Evolutionary conservation across 2,329 filamentous ascomycete genomes (phyloP), one percentile per base, ranked within the genome.

Genomic region (Diplodia corticola): DNA sequence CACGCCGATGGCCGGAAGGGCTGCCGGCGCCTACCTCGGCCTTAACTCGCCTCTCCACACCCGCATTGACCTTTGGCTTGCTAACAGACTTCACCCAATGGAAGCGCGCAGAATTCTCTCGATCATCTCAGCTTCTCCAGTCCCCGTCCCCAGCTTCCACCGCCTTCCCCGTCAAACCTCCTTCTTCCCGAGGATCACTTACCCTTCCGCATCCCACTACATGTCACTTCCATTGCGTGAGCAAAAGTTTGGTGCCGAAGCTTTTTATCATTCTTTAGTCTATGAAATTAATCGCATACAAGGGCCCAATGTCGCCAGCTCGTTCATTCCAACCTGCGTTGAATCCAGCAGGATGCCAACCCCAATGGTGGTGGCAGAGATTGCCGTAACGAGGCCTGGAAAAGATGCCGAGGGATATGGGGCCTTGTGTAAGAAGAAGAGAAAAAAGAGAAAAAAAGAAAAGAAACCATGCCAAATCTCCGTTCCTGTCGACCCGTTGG

Each of bases 1-100:
- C 24, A 30, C 17, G 40, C 55, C 54, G 54, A 30, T 24, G 35
- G 33, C 12, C n/a, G 9, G 35, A 4, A n/a, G 20, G 12, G 1
- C 5, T 49, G 37, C 5, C 55, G 55, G 40, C 55, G 40, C 40
- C 30, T 46, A 60, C 55, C 55, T 60, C 55, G 55, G 55, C 55
- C 55, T 48, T 48, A 49, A 60, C 55, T 60, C 55, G 55, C 40
- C 40, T 60, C 55, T 35, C 55, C 55, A 49, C 55, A 49, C 57
- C 37, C 55, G 37, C 55, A 46, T 59, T 46, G 55, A 46, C 55
- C 55, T 26, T 6, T 49, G 57, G 22, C 40, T 46, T 49, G 44
- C 44, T 49, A 13, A 28, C 22, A 9, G 17, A 30, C 44, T 13
- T 48, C 24, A 15, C 35, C 57, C 57, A 61, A 35, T 37, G 57